Evolutionary conservation across 2,329 filamentous ascomycete genomes (phyloP).

Genomic region (Penicillium sclerotigenum): DNA sequence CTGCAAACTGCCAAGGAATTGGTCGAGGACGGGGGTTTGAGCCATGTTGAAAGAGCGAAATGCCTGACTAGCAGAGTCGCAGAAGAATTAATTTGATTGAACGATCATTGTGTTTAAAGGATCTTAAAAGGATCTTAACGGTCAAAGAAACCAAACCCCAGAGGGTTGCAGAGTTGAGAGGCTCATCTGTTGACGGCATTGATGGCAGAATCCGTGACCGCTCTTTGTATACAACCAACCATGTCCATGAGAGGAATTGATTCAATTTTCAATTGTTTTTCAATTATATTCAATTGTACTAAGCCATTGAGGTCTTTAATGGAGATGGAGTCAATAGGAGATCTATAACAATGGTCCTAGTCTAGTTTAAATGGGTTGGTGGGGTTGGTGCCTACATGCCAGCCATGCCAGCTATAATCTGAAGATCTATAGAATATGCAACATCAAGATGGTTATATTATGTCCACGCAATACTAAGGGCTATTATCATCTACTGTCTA

Average conservation of each 20-base stretch:
- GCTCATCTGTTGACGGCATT: background rate
- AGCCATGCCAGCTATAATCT: background rate
- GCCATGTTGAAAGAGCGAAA: background rate
- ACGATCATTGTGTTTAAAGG: background rate
- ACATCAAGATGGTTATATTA: background rate
- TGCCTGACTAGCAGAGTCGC: background rate
- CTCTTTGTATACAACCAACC: background rate
- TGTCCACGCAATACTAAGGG: background rate
- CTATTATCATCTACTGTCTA: background rate
- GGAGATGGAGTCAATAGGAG: background rate
- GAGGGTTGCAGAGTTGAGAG: background rate
- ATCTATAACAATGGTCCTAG: too few relatives aligned
- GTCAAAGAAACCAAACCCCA: background rate
- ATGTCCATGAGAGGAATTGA: background rate
- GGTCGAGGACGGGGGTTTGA: conserved; percentile 60
- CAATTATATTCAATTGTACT: background rate
- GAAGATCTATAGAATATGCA: background rate
- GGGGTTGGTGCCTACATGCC: background rate
- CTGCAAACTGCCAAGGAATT: conserved; percentile 66
- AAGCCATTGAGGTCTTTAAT: background rate
- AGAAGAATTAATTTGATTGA: background rate
- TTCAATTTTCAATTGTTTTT: background rate
- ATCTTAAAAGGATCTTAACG: background rate
- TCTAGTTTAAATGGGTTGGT: background rate
- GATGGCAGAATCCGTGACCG: conserved; percentile 8